phyloP scores from a whole-genome alignment of 2,329 filamentous ascomycete genomes.

The Fusarium piperis region DNA sequence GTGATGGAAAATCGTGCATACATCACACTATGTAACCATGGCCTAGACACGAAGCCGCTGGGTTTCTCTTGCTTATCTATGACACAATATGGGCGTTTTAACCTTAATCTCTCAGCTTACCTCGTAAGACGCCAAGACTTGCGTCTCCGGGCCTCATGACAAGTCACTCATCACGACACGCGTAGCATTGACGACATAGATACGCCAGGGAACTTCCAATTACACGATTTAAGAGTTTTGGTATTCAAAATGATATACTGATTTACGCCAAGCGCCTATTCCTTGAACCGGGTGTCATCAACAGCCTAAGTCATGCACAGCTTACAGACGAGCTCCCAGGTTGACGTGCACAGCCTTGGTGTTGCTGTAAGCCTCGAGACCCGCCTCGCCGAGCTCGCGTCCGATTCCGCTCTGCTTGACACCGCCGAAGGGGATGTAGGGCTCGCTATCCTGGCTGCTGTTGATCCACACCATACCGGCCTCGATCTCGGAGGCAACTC shows the following conservation, averaged over 20 bases:
- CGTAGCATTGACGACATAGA: background rate
- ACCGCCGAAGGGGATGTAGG: conserved; percentile 40
- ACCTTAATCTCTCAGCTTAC: background rate
- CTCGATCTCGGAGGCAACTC: conserved; percentile 76
- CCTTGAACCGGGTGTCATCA: background rate
- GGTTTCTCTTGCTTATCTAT: background rate
- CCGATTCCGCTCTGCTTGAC: conserved; percentile 44
- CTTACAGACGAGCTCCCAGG: conserved; percentile 37
- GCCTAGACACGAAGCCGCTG: background rate
- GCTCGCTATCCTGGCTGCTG: conserved; percentile 42
- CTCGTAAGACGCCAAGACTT: background rate
- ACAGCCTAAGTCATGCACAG: background rate
- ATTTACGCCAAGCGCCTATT: conserved; percentile 32
- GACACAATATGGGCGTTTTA: background rate
- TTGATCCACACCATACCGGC: conserved; percentile 72
- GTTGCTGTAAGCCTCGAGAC: conserved; percentile 41
- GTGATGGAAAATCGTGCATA: background rate
- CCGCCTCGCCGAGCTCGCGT: conserved; percentile 40
- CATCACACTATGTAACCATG: background rate
- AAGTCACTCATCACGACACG: background rate
- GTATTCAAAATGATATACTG: conserved; percentile 14
- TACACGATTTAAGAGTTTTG: background rate
- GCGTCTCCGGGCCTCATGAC: background rate
- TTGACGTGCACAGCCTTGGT: conserved; percentile 42
- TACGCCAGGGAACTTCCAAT: background rate